Base-by-base conservation (phyloP, 768 basidiomycete genomes). In the Amanita exitialis region DNA sequence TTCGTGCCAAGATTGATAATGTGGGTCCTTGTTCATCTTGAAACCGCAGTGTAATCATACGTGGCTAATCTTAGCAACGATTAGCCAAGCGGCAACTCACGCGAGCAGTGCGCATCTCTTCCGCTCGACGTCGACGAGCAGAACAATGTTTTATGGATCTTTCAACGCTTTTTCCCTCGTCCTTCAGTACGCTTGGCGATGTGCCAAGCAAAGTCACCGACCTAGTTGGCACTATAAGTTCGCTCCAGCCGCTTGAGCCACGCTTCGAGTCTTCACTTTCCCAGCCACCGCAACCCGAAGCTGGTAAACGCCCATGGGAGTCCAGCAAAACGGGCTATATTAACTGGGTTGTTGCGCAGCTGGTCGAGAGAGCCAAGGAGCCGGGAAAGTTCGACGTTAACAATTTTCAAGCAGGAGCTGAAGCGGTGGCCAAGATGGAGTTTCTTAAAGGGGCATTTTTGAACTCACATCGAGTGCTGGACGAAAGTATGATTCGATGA, bases 271-370 rank as follows among this genome's bases (percentile, higher is more conserved):
- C 71, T 21, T 61, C 69, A 8, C 63, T 71, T 20, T 59, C 70
- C 30, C 64, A 72, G 21, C 61, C 68, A 21, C 58, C 71, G 3
- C 77, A 81, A 52, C 78, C 81, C 0, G 78, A 81, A 53, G 78
- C 82, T 0, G 81, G 85, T 0, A 87, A 87, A 62, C 76, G 81
- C 36, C 75, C 75, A 8, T 92, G 90, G 89, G 87, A 91, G 66
- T 77, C 79, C 34, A 80, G 76, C 62, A 77, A 78, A 61, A 73
- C 75, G 1, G 89, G 86, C 4, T 93, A 92, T 62, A 61, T 83
- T 4, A 80, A 80, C 53, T 93, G 90, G 90, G 88, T 84, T 0
- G 69, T 81, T 1, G 69, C 69, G 16, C 77, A 80, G 61, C 62
- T 86, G 6, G 55, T 86, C 39, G 57, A 57, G 47, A 62, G 58